These are phyloP conservation scores for Strobilomyces dryophilus DNA, from an alignment of 768 basidiomycete species.

Conservation along the genomic window DNA sequence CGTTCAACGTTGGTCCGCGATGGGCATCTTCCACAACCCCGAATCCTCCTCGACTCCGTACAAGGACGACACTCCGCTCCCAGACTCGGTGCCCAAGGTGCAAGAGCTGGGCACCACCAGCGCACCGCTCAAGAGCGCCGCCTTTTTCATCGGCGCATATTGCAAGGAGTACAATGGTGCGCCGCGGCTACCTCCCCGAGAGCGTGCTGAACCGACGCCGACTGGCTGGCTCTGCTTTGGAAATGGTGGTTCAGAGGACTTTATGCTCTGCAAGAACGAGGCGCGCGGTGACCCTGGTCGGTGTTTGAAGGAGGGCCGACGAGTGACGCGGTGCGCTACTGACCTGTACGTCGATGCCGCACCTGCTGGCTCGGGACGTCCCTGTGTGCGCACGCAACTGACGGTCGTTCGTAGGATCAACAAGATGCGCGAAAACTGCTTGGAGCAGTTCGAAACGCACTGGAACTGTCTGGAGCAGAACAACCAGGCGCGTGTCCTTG, in stretches of 20 bases:
- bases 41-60: slow-evolving; percentile 46
- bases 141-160: slow-evolving; percentile 94
- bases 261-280: slow-evolving; percentile 97
- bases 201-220: slow-evolving; percentile 8
- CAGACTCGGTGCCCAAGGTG: slow-evolving; percentile 68
- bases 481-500: slow-evolving; percentile 72
- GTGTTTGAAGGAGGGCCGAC: slow-evolving; percentile 92
- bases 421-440: slow-evolving; percentile 92
- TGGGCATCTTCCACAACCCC: slow-evolving; percentile 52
- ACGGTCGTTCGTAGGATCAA: slow-evolving; percentile 53
- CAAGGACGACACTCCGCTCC: slow-evolving; percentile 63
- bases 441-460: slow-evolving; percentile 82
- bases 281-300: slow-evolving; percentile 77
- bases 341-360: slow-evolving; percentile 66
- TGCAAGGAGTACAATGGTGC: slow-evolving; percentile 96
- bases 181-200: slow-evolving; percentile 21
- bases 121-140: slow-evolving; percentile 91
- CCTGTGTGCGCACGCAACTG: neutral
- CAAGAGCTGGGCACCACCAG: slow-evolving; percentile 86
- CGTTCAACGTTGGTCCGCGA: slow-evolving; percentile 31
- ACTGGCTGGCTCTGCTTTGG: neutral
- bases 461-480: slow-evolving; percentile 93
- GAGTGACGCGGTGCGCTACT: slow-evolving; percentile 91
- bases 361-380: neutral
- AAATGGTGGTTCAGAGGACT: slow-evolving; percentile 60